A percentile compares a stretch with the other conserved stretches of the same genome.
Evolutionary conservation across 805 yeast species (phyloP).

Genomic region (Grigorovia humatica): DNA sequence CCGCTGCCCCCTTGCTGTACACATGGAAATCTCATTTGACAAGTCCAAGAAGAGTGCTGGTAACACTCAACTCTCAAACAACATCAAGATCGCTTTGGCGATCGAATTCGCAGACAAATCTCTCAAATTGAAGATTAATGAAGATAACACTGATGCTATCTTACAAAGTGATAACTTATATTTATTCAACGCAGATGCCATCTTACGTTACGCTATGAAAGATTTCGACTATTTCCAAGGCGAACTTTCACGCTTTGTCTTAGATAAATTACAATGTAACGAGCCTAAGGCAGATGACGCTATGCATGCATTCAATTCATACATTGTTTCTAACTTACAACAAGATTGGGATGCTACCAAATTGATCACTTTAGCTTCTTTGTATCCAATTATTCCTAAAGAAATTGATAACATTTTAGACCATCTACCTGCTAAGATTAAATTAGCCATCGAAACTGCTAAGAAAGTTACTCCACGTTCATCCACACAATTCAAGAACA

Average conservation of each 20-base stretch:
- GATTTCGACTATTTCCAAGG: conserved; percentile 34
- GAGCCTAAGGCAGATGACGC: conserved; percentile 36
- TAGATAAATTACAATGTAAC: conserved; percentile 12
- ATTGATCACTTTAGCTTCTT: conserved; percentile 48
- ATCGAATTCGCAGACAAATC: conserved; percentile 19
- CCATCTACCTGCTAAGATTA: conserved; percentile 28
- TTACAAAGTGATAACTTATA: conserved; percentile 18
- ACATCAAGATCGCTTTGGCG: conserved; percentile 26
- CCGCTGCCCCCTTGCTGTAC: neutral
- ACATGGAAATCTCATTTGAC: conserved; percentile 20
- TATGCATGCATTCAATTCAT: conserved; percentile 14
- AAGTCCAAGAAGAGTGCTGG: conserved; percentile 14
- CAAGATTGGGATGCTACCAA: conserved; percentile 38
- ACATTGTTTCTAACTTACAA: conserved; percentile 11
- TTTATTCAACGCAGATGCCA: conserved; percentile 56
- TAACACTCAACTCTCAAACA: conserved; percentile 20
- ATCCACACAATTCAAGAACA: conserved; percentile 29
- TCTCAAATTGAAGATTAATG: conserved; percentile 14
- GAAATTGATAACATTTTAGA: conserved; percentile 14
- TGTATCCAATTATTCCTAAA: conserved; percentile 35
- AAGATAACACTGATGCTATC: conserved; percentile 18
- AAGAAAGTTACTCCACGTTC: conserved; percentile 27
- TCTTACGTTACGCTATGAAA: conserved; percentile 49
- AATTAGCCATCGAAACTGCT: conserved; percentile 39
- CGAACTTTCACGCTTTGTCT: conserved; percentile 22